phyloP scores from a whole-genome alignment of 2,329 filamentous ascomycete genomes.

The Diaporthe sp. region DNA sequence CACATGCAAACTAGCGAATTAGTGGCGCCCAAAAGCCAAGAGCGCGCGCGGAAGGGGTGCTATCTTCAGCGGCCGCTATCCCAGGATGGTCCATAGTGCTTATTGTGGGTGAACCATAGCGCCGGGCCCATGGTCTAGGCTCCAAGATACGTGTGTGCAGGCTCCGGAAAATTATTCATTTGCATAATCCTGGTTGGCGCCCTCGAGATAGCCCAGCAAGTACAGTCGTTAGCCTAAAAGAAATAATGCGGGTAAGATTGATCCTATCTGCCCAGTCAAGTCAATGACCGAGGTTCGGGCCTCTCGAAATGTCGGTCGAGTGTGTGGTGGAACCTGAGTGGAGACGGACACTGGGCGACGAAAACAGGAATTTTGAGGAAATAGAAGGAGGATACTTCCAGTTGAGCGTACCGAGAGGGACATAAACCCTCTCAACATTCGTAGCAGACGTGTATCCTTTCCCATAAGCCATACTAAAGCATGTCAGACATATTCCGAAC shows the following conservation, averaged over 20 bases:
- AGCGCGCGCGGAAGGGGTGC: neutral
- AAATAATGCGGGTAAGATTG: neutral
- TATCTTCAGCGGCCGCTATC: neutral
- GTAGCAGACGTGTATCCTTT: neutral
- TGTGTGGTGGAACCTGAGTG: neutral
- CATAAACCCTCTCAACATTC: neutral
- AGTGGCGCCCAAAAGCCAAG: constrained; percentile 3
- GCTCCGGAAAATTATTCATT: constrained; percentile 6
- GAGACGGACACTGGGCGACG: neutral
- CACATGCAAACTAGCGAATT: neutral
- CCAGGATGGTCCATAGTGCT: constrained; percentile 9
- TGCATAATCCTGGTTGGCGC: constrained; percentile 6
- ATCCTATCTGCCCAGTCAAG: neutral
- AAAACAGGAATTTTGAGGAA: constrained; percentile 6
- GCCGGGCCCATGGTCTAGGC: constrained; percentile 4
- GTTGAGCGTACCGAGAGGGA: neutral
- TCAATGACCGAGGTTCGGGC: neutral
- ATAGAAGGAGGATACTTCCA: neutral
- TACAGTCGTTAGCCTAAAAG: constrained; percentile 1
- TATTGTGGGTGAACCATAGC: constrained; percentile 21
- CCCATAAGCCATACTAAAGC: neutral
- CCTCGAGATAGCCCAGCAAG: neutral
- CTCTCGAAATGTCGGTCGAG: neutral
- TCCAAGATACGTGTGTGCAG: neutral
- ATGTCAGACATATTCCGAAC: neutral